Percentiles rank a stretch among this genome's conserved stretches.
Conservation (phyloP, 331 rosid species). For the Saraca asoca region DNA sequence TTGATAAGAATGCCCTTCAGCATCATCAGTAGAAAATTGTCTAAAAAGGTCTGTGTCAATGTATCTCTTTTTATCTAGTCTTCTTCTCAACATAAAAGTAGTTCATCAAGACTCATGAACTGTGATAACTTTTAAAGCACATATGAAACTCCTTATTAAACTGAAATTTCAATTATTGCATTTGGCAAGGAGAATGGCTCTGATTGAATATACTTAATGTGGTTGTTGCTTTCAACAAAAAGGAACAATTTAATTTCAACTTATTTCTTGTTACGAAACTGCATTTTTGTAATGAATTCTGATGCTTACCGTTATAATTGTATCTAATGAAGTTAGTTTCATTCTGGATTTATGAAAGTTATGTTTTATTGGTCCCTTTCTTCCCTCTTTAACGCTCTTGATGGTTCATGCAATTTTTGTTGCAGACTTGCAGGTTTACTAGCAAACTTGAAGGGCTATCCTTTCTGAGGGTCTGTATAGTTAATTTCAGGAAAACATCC, state of each 20-base stretch:
- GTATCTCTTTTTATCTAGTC: slow-evolving; percentile 18
- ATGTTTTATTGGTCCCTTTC: slow-evolving; percentile 8
- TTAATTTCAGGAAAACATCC: slow-evolving; percentile 9
- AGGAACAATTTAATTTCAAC: neutral
- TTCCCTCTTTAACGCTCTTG: neutral
- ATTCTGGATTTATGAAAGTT: neutral
- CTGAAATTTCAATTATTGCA: no score
- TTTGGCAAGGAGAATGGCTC: neutral
- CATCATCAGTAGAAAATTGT: slow-evolving; percentile 20
- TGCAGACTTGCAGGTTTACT: neutral
- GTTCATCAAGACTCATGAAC: neutral
- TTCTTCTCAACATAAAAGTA: slow-evolving; percentile 5
- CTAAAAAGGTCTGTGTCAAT: slow-evolving; percentile 40
- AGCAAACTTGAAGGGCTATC: slow-evolving; percentile 21
- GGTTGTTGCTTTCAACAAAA: neutral
- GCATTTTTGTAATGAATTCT: no score
- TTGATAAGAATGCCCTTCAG: slow-evolving; percentile 25
- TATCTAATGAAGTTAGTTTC: neutral
- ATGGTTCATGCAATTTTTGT: no score
- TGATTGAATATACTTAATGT: neutral
- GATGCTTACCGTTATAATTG: neutral
- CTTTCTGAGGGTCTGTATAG: slow-evolving; percentile 24
- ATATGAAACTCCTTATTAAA: no score
- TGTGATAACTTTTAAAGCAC: neutral
- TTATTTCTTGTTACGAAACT: neutral